Evolutionary conservation across 805 yeast genomes (phyloP), one percentile per base, ranked within the genome.

Genomic region (Barnettozyma wickerhamii): DNA sequence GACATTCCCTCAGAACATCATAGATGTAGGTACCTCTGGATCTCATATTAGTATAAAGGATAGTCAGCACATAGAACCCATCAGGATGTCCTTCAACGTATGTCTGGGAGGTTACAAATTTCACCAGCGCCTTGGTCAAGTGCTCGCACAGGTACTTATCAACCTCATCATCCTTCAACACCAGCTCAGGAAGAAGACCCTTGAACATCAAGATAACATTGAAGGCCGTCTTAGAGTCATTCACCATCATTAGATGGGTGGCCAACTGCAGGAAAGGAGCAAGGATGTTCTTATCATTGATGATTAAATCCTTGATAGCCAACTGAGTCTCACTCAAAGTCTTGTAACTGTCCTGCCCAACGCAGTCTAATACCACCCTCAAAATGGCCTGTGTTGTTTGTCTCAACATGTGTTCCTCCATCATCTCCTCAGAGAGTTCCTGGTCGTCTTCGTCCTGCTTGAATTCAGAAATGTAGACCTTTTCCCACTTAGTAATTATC

Each of bases 401-500:
- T 51, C 99, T 72, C 45, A 91, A 67, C 69, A 91, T 74, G 61
- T 91, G 96, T 59, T 93, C 99, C 51, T 91, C 97, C 85, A 93
- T 83, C 95, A 93, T 93, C 58, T 93, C 99, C 51, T 90, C 96
- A n/a, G 93, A 82, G 54, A 91, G 70, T 19, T 88, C 86, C 38
- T 81, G 90, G 52, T 89, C 95, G 35, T 76, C 72, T 30, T 61
- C 63, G 32, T 63, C 69, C 30, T 57, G 51, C 51, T 59, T 60
- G 41, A 64, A 55, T 6, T 58, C 64, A 13, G 71, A 62, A 40
- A 66, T 62, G 57, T 74, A 77, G 15, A 79, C 85, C 48, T 68
- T 70, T 21, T 72, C 77, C 99, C 99, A 93, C 58, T 75, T 81
- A 20, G 66, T 66, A n/a, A 78, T 75, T 28, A 93, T 65, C n/a